Evolutionary conservation across 1,284 basidiomycete genomes (phyloP).

Genomic region (Trametes polyzona): DNA sequence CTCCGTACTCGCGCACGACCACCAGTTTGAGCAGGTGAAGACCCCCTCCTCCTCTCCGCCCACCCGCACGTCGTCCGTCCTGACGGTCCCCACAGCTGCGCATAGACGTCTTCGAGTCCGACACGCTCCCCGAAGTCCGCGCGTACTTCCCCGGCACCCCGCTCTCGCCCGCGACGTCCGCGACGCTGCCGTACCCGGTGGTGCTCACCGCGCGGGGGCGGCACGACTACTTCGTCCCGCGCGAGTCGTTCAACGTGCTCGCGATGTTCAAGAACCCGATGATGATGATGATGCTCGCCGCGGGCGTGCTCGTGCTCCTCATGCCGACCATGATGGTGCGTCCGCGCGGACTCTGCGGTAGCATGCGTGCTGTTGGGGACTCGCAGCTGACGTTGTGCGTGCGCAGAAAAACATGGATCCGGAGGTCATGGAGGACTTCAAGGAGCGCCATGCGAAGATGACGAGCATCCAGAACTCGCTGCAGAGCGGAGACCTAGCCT

Average conservation of each 20-base stretch:
- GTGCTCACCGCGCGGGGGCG: slow-evolving; percentile 54
- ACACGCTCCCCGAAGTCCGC: slow-evolving; percentile 55
- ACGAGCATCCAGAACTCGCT: slow-evolving; percentile 60
- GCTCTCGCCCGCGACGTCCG: slow-evolving; percentile 57
- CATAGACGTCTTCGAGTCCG: slow-evolving; percentile 59
- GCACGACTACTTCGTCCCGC: slow-evolving; percentile 70
- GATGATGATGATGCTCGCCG: slow-evolving; percentile 83
- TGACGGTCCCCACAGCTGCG: slow-evolving; percentile 49
- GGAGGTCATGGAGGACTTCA: slow-evolving; percentile 72
- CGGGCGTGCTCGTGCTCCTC: slow-evolving; percentile 71
- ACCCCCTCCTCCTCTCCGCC: not conserved
- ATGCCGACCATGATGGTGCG: slow-evolving; percentile 83
- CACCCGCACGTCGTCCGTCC: not conserved
- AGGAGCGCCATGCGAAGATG: slow-evolving; percentile 68
- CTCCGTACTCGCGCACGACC: slow-evolving; percentile 65
- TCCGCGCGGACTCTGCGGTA: not conserved
- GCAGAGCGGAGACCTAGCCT: slow-evolving; percentile 58
- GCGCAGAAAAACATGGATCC: slow-evolving; percentile 81
- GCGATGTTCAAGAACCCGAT: slow-evolving; percentile 87
- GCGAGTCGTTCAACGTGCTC: slow-evolving; percentile 73
- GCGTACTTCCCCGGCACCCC: slow-evolving; percentile 73
- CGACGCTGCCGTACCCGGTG: slow-evolving; percentile 72
- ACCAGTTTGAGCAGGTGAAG: slow-evolving; percentile 69
- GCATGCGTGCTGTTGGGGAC: not conserved
- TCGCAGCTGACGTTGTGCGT: not conserved